Conservation (phyloP, 176 grass and related monocot genomes). For the Puccinellia tenuiflora region DNA sequence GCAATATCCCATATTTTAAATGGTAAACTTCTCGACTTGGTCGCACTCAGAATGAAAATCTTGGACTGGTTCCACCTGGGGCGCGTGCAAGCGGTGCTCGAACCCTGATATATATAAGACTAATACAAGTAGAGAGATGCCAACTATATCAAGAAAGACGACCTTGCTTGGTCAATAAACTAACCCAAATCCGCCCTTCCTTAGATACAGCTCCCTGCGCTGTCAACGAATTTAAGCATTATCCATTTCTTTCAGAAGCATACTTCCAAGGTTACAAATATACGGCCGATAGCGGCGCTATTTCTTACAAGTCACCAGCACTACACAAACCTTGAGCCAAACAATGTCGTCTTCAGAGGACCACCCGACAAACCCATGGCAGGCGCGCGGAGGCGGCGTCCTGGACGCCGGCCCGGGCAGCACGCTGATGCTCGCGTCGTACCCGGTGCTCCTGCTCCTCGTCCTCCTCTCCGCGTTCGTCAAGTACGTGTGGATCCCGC, state of each 20-base stretch:
- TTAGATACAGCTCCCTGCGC: constrained; percentile 19
- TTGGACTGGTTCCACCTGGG: not conserved
- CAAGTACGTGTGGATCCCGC: constrained; percentile 36
- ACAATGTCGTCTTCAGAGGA: not conserved
- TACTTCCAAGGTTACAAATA: not conserved
- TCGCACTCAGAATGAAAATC: not conserved
- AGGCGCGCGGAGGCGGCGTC: not conserved
- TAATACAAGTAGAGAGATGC: not conserved
- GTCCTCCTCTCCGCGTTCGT: constrained; percentile 37
- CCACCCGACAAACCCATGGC: constrained; percentile 2
- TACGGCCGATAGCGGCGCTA: not conserved
- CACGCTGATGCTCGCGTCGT: constrained; percentile 30
- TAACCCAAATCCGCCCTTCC: constrained; percentile 14
- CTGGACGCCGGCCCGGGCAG: not conserved
- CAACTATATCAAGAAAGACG: too few relatives aligned
- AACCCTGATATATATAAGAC: not conserved
- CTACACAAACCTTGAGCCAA: not conserved
- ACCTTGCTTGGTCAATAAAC: not conserved
- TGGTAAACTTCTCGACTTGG: not conserved
- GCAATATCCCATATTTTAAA: not conserved
- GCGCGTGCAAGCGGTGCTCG: not conserved
- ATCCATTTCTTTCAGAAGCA: not conserved
- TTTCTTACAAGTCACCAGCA: not conserved
- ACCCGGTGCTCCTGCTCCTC: constrained; percentile 33
- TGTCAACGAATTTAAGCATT: constrained; percentile 9